Evolutionary conservation across 169 alveolate genomes (phyloP).

Genomic region (Babesia divergens): DNA sequence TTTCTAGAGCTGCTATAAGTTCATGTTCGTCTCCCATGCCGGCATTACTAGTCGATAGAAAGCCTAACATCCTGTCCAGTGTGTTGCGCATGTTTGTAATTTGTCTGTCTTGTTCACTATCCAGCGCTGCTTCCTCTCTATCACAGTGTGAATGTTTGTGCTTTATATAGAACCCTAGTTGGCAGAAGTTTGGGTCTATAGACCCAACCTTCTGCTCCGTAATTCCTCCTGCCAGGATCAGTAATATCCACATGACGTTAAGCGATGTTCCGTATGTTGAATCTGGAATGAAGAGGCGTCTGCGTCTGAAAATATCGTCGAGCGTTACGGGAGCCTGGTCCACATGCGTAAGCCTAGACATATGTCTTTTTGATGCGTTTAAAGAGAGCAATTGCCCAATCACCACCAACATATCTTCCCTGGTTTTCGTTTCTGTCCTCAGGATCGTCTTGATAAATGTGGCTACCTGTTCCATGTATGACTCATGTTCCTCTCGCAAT

Average conservation of each 20-base stretch:
- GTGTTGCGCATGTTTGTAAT: slow-evolving; percentile 28
- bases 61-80: slow-evolving; percentile 28
- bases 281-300: slow-evolving; percentile 62
- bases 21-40: slow-evolving; percentile 64
- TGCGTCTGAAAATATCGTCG: slow-evolving; percentile 12
- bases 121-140: slow-evolving; percentile 7
- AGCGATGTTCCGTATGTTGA: slow-evolving; percentile 68
- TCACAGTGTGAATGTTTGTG: slow-evolving; percentile 32
- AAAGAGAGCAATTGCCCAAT: slow-evolving; percentile 31
- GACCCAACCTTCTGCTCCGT: slow-evolving; percentile 60
- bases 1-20: slow-evolving; percentile 43
- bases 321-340: slow-evolving; percentile 43
- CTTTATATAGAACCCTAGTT: slow-evolving; percentile 41
- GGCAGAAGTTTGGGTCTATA: slow-evolving; percentile 57
- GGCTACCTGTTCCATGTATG: not conserved
- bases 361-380: slow-evolving; percentile 21
- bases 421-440: slow-evolving; percentile 15
- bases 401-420: slow-evolving; percentile 11
- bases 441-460: slow-evolving; percentile 21
- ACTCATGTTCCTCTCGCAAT: slow-evolving; percentile 29
- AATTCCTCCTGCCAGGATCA: slow-evolving; percentile 68
- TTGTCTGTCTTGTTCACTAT: not conserved
- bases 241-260: slow-evolving; percentile 69
- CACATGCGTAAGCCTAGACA: slow-evolving; percentile 37
- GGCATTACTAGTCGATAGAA: slow-evolving; percentile 21